These are phyloP conservation scores for Malania oleifera DNA, from an alignment of 164 flowering plant species.

Conservation along the genomic window DNA sequence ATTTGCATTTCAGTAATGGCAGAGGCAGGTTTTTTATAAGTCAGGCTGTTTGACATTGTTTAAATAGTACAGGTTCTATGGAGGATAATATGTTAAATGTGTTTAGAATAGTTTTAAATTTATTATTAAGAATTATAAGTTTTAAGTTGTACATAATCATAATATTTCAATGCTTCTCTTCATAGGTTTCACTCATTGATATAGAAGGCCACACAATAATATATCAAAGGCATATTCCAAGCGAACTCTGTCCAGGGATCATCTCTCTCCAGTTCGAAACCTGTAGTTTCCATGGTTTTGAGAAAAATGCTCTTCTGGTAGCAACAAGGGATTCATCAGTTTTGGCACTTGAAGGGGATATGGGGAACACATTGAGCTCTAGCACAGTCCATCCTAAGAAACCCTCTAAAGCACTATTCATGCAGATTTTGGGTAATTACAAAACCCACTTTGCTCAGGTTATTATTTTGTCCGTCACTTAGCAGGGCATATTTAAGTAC, in stretches of 20 bases:
- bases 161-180: background rate
- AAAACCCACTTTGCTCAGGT: background rate
- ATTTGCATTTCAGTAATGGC: background rate
- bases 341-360: conserved; percentile 63
- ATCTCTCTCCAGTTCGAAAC: conserved; percentile 57
- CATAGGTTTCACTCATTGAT: conserved; percentile 68
- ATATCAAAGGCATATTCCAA: conserved; percentile 50
- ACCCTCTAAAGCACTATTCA: conserved; percentile 63
- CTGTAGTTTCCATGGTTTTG: conserved; percentile 68
- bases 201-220: conserved; percentile 46
- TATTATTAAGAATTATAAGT: background rate
- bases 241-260: conserved; percentile 56
- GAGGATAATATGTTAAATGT: background rate
- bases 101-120: background rate
- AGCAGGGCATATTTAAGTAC: background rate
- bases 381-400: conserved; percentile 56
- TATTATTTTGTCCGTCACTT: background rate
- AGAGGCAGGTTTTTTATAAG: background rate
- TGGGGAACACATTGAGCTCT: conserved; percentile 52
- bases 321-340: conserved; percentile 79
- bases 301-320: conserved; percentile 63
- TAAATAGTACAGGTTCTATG: background rate
- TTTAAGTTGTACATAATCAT: background rate
- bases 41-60: background rate
- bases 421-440: conserved; percentile 61